Evolutionary conservation across 2,329 filamentous ascomycete species (phyloP).

Genomic region (Beauveria pseudobassiana): DNA sequence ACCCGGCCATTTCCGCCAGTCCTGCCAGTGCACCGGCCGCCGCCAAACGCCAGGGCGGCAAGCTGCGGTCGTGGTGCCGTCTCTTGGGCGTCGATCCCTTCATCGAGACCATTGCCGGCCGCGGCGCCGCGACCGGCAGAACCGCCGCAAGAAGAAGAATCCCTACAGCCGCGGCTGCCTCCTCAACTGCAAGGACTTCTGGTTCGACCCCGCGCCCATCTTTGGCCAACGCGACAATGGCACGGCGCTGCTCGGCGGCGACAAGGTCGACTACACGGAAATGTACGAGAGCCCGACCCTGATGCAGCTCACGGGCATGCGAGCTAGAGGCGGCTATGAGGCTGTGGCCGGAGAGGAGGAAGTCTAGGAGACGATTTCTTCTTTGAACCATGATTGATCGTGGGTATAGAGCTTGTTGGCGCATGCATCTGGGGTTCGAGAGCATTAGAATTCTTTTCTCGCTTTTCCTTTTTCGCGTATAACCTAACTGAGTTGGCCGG

Average conservation of each 20-base stretch:
- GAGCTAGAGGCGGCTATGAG: constrained; percentile 53
- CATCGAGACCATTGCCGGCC: constrained; percentile 81
- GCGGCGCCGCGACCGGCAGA: constrained; percentile 56
- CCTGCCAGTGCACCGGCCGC: constrained; percentile 36
- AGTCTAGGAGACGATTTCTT: neutral
- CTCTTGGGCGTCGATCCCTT: constrained; percentile 90
- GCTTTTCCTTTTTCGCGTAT: neutral
- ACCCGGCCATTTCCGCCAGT: constrained; percentile 53
- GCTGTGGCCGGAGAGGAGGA: constrained; percentile 48
- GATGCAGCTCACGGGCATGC: constrained; percentile 49
- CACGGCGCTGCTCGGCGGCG: constrained; percentile 67
- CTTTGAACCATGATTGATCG: neutral
- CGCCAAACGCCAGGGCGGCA: constrained; percentile 49
- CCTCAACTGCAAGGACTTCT: constrained; percentile 94
- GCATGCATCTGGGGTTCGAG: neutral
- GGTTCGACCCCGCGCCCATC: constrained; percentile 80
- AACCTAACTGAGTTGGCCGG: neutral
- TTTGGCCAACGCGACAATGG: constrained; percentile 71
- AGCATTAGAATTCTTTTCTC: neutral
- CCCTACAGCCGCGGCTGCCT: constrained; percentile 77
- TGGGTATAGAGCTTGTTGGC: neutral
- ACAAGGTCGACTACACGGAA: constrained; percentile 74
- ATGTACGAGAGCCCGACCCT: constrained; percentile 79
- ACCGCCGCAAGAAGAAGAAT: constrained; percentile 57
- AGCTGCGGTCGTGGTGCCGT: constrained; percentile 71